Conservation (phyloP, 2,329 filamentous ascomycete species). For the Venturia nashicola region DNA sequence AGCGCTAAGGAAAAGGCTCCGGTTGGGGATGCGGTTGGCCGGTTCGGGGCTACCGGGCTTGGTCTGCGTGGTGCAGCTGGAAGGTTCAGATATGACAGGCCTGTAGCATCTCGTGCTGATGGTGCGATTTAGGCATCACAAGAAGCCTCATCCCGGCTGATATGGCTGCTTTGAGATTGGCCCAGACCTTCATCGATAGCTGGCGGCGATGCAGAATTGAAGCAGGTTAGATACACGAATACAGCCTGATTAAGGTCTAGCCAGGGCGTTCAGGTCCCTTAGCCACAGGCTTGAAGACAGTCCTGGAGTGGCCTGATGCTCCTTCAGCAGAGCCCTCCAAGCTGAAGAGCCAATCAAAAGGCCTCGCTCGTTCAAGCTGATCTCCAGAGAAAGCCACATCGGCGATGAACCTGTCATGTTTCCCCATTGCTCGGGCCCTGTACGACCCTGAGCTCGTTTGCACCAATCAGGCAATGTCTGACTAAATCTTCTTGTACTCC, state of each 20-base stretch:
- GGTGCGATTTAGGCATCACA: no score
- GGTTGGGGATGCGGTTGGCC: background rate
- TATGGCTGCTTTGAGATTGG: background rate
- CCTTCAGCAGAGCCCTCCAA: background rate
- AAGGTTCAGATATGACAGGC: background rate
- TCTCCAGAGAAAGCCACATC: background rate
- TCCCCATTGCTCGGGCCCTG: background rate
- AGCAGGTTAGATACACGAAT: background rate
- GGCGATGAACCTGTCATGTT: background rate
- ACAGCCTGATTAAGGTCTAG: background rate
- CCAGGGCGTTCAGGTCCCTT: background rate
- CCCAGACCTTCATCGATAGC: background rate
- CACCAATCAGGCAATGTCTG: background rate
- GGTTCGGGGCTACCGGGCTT: background rate
- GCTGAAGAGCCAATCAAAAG: background rate
- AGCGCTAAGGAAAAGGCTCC: background rate
- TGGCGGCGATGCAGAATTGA: background rate
- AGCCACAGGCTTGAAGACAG: background rate
- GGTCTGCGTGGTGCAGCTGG: background rate
- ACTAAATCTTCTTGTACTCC: background rate
- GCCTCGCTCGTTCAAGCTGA: background rate
- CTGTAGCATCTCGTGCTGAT: background rate
- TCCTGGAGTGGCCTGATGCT: background rate
- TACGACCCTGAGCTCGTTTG: background rate
- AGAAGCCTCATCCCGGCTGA: background rate